These are phyloP conservation scores for Ustilago hordei DNA, from an alignment of 1,284 basidiomycete species.

Conservation along the genomic window DNA sequence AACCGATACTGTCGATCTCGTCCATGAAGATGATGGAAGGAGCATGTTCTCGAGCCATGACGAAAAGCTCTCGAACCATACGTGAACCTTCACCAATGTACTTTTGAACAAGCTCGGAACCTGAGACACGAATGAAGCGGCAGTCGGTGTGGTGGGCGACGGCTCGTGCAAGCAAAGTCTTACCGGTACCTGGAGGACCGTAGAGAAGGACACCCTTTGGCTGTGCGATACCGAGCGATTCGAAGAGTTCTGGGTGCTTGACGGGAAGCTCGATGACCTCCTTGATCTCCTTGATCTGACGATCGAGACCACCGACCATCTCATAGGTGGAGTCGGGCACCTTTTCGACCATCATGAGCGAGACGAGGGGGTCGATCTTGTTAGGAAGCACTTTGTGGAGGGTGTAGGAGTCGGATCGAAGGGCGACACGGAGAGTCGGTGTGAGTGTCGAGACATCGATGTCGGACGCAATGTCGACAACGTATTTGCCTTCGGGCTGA, in stretches of 20 bases:
- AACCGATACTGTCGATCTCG: conserved; percentile 98
- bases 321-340: conserved; percentile 99
- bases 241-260: conserved; percentile 97
- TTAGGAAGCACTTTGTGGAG: conserved; percentile 69
- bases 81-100: conserved; percentile 97
- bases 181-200: conserved; percentile 68
- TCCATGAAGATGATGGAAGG: conserved; percentile 99
- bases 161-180: conserved; percentile 67
- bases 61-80: conserved; percentile 85
- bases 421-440: conserved; percentile 89
- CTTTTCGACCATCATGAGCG: conserved; percentile 96
- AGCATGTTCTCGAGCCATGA: conserved; percentile 98
- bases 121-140: conserved; percentile 95
- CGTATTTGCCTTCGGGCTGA: conserved; percentile 98
- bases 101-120: conserved; percentile 96
- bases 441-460: conserved; percentile 86
- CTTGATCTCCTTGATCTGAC: conserved; percentile 98
- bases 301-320: conserved; percentile 98
- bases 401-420: conserved; percentile 94
- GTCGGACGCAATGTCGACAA: conserved; percentile 91
- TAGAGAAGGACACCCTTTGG: conserved; percentile 77
- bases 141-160: conserved; percentile 90
- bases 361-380: conserved; percentile 69
- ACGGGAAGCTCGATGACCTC: conserved; percentile 98
- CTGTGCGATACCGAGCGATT: conserved; percentile 94